Evolutionary conservation across 129 eudicot species (phyloP), one percentile per base, ranked within the genome.

Genomic region (Artemisia annua): DNA sequence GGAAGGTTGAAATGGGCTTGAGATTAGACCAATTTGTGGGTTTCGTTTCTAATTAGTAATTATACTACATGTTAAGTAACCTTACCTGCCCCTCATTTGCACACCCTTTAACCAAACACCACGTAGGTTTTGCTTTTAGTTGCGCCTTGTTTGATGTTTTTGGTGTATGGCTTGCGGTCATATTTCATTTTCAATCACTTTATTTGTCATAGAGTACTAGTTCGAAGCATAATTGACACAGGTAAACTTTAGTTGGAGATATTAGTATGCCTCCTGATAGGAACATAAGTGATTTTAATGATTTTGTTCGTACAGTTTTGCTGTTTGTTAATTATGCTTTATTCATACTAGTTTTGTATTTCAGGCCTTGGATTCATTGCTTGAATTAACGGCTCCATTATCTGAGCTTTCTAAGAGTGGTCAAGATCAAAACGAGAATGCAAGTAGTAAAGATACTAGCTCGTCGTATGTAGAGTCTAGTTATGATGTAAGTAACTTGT

Each of bases 321-420:
- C 48, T 56, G 50, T 63, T 59, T 26, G 19, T 63, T 11, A 7
- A 39, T 54, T 5, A 8, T 64, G 32, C 24, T 63, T 50, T 49
- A 15, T 49, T 50, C 61, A 6, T 73, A 67, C 19, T 48, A 7
- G 61, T 35, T 11, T 79, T 67, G 16, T 46, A 56, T 39, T 60
- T 79, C 82, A 95, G 99, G 99, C 99, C 22, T 63, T 86, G 83
- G 85, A 87, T 71, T 71, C 83, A 51, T 78, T 95, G 83, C 89
- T 95, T 73, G 97, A 88, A 54, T 83, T 95, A 77, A 84, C 91
- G 53, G 75, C 83, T 65, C 75, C 90, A 46, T 63, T 85, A 60
- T 51, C 71, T 43, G 87, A 85, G 48, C 74, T 14, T 18, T 50
- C 83, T 60, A 44, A 50, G 46, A 70, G 46, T 70, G 74, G 67